Evolutionary conservation across 1,284 basidiomycete species (phyloP).

Genomic region (Phlebopus sp.): DNA sequence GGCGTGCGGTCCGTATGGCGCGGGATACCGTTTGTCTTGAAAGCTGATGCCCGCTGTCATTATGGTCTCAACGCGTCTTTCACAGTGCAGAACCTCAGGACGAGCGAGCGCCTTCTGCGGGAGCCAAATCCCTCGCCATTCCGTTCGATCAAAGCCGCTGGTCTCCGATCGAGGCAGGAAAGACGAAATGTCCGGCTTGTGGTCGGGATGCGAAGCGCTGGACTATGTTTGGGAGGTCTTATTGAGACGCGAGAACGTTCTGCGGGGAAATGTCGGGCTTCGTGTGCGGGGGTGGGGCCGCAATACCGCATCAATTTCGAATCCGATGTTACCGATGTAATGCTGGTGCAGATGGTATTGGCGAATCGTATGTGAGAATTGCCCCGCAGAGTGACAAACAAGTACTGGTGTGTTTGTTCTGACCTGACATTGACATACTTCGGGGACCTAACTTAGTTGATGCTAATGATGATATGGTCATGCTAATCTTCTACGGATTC

Average conservation of each 20-base stretch:
- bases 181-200: conserved; percentile 86
- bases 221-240: conserved; percentile 89
- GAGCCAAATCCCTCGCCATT: conserved; percentile 96
- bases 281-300: too few species aligned
- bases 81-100: conserved; percentile 80
- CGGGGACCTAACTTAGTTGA: too few species aligned
- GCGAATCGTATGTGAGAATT: too few species aligned
- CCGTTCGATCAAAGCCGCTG: conserved; percentile 91
- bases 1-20: background rate
- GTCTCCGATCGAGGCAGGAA: conserved; percentile 71
- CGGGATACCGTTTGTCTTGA: background rate
- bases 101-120: conserved; percentile 94
- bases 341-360: too few species aligned
- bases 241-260: conserved; percentile 41
- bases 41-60: background rate
- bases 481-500: too few species aligned
- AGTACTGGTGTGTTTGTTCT: too few species aligned
- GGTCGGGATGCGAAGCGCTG: conserved; percentile 85
- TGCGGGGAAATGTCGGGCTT: background rate
- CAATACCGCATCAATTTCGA: too few species aligned
- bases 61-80: conserved; percentile 9
- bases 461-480: too few species aligned
- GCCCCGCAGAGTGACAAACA: too few species aligned
- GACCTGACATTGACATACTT: too few species aligned
- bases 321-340: background rate